These are phyloP conservation scores for Suillus lakei DNA, from an alignment of 768 basidiomycete species.

Conservation along the genomic window DNA sequence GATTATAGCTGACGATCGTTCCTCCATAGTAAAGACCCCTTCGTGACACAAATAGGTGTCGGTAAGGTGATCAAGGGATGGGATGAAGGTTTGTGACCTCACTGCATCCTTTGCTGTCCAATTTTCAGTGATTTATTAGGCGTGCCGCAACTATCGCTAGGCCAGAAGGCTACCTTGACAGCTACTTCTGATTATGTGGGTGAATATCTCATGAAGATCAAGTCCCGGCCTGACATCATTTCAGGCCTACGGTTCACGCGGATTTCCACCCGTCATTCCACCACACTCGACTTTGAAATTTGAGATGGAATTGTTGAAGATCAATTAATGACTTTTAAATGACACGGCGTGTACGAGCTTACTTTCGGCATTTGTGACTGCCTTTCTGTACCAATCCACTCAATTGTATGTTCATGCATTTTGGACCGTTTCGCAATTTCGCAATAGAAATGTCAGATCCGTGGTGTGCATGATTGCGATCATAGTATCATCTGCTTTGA, in stretches of 20 bases:
- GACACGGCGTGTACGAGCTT: constrained; percentile 23
- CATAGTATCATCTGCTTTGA: not conserved
- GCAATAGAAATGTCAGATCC: not conserved
- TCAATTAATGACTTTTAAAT: constrained; percentile 46
- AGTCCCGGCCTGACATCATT: constrained; percentile 11
- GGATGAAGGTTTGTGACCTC: constrained; percentile 73
- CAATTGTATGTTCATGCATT: constrained; percentile 23
- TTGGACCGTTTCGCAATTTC: not conserved
- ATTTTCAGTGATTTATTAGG: constrained; percentile 50
- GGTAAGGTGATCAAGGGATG: constrained; percentile 89
- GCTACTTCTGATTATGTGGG: constrained; percentile 81
- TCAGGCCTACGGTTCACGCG: constrained; percentile 75
- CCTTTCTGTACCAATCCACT: constrained; percentile 28
- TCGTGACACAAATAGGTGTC: constrained; percentile 73
- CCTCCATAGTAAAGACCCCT: constrained; percentile 55
- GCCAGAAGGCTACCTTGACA: constrained; percentile 70
- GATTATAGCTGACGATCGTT: constrained; percentile 13
- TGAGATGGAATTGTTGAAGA: constrained; percentile 82
- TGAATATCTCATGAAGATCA: constrained; percentile 20
- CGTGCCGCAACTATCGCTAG: constrained; percentile 76
- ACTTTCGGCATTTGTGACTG: constrained; percentile 22
- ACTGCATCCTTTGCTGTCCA: not conserved
- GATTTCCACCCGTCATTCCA: constrained; percentile 83
- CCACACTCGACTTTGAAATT: constrained; percentile 75
- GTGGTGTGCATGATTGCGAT: not conserved